These are phyloP conservation scores for Naumovozyma baii DNA, from an alignment of 805 yeast species.

Conservation along the genomic window DNA sequence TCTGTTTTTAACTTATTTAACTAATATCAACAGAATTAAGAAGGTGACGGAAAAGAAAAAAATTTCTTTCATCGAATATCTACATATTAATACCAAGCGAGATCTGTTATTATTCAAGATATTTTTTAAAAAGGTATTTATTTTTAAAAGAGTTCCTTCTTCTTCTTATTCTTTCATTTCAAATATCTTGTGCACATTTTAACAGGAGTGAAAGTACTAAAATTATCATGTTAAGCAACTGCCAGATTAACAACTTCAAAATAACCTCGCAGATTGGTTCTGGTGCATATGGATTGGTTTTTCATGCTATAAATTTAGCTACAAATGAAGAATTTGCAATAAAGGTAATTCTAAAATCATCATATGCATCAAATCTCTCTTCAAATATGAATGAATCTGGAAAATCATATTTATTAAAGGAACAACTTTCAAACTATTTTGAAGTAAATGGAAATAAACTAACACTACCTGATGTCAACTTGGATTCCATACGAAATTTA, in stretches of 20 bases:
- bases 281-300: conserved; percentile 81
- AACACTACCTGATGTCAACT: conserved; percentile 24
- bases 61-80: too few species aligned
- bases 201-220: too few species aligned
- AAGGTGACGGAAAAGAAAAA: too few species aligned
- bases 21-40: too few species aligned
- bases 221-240: conserved; percentile 12
- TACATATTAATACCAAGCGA: too few species aligned
- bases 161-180: too few species aligned
- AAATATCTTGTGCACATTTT: too few species aligned
- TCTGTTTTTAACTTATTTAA: too few species aligned
- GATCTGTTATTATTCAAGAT: too few species aligned
- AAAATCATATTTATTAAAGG: conserved; percentile 17
- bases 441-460: conserved; percentile 18
- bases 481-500: conserved; percentile 24
- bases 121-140: not conserved
- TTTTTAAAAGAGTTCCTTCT: not conserved
- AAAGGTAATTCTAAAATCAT: conserved; percentile 51
- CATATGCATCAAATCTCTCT: conserved; percentile 4
- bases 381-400: conserved; percentile 14
- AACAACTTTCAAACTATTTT: conserved; percentile 20
- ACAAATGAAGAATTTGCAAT: conserved; percentile 52
- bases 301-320: conserved; percentile 47
- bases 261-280: conserved; percentile 41
- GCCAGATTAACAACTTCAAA: conserved; percentile 23